Evolutionary conservation across 2,329 filamentous ascomycete species (phyloP), one percentile per base, ranked within the genome.

Genomic region (Aquanectria penicillioides): DNA sequence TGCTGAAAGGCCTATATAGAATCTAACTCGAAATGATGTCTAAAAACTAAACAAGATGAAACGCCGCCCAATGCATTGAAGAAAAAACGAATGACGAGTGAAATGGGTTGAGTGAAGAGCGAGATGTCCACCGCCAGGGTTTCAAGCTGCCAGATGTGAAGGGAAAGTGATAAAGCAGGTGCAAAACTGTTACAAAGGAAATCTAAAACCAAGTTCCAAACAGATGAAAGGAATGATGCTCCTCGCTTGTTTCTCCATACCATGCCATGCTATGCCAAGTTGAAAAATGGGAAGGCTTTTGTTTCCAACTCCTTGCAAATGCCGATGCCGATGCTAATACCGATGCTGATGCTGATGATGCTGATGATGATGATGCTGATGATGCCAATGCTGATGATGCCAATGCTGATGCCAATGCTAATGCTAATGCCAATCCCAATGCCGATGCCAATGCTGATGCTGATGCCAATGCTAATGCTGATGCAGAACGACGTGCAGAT

Each of bases 71-170:
- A 63, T 66, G 52, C 29, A 58, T 43, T 13, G 28, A 18, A 49
- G 13, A 28, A 57, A 31, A 40, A 51, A 41, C 61, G 20, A 52
- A 43, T 37, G 49, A 52, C 51, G 46, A 47, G 20, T 49, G 51
- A 31, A 36, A 44, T 54, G 18, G 18, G 51, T 44, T 41, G 43
- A 37, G 48, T 41, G 20, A 59, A 47, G 44, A 59, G 40, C 47
- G 34, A 36, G 49, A 55, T 31, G 48, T 53, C 44, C 18, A 62
- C 58, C 62, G 22, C 68, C 59, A 50, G 62, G 59, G 62, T 57
- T 44, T 50, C 31, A 20, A 48, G 56, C 49, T 36, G 67, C 46
- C 18, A 59, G 41, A 29, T 28, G n/a, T 46, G 52, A 54, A 62
- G 53, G n/a, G 34, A 48, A 43, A 22, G 37, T n/a, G 20, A 51